A percentile compares a stretch with the other conserved stretches of the same genome.
These are phyloP conservation scores for Aspergillus proliferans DNA, from an alignment of 2,329 filamentous ascomycete genomes.

Conservation along the genomic window DNA sequence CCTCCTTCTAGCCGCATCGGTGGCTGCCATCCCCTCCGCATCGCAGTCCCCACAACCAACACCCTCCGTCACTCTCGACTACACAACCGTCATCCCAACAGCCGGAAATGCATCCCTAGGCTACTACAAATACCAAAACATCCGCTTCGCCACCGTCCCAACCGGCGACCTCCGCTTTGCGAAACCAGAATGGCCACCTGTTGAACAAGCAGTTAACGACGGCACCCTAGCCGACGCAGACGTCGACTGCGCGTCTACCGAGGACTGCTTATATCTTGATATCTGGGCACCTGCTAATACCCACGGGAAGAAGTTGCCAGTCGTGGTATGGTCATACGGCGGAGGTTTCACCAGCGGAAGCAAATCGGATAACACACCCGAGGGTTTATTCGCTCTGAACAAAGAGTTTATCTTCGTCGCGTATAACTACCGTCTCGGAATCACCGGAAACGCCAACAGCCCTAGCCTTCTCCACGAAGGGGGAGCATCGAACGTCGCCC, in stretches of 20 bases:
- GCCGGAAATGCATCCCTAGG: slow-evolving; percentile 16
- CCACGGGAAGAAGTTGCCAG: slow-evolving; percentile 20
- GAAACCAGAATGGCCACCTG: slow-evolving; percentile 20
- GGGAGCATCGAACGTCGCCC: slow-evolving; percentile 13
- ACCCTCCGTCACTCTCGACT: slow-evolving; percentile 19
- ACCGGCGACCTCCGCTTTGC: slow-evolving; percentile 29
- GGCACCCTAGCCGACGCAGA: slow-evolving; percentile 26
- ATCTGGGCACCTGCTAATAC: slow-evolving; percentile 18
- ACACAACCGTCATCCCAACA: slow-evolving; percentile 19
- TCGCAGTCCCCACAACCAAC: neutral
- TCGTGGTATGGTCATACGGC: slow-evolving; percentile 26
- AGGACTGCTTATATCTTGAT: slow-evolving; percentile 21
- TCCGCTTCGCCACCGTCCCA: slow-evolving; percentile 30
- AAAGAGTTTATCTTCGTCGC: slow-evolving; percentile 28
- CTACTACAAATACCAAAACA: slow-evolving; percentile 32
- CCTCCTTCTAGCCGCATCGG: neutral
- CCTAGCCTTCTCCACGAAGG: slow-evolving; percentile 24
- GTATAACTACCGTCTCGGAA: slow-evolving; percentile 31
- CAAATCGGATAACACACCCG: slow-evolving; percentile 29
- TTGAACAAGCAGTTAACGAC: slow-evolving; percentile 27
- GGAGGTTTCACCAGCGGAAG: slow-evolving; percentile 18
- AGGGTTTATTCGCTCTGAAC: slow-evolving; percentile 25
- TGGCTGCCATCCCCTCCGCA: neutral
- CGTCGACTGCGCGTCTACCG: slow-evolving; percentile 26
- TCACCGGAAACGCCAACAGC: slow-evolving; percentile 26